A percentile compares a stretch with the other conserved stretches of the same genome.
phyloP scores from a whole-genome alignment of 1,284 basidiomycete genomes.

The Leccinum solheimii region DNA sequence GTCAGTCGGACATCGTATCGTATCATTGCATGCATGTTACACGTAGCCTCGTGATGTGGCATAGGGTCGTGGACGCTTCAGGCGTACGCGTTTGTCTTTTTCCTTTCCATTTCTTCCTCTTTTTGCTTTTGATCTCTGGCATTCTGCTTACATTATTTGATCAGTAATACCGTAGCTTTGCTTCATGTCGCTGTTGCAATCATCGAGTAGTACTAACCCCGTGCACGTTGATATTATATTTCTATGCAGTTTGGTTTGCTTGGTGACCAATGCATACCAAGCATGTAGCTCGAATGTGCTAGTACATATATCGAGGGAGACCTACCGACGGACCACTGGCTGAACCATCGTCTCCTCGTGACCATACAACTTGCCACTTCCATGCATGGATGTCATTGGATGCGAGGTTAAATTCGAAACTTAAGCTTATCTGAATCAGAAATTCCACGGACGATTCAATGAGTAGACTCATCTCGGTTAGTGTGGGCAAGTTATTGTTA shows the following conservation, averaged over 20 bases:
- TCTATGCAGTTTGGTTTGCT: slow-evolving; percentile 7
- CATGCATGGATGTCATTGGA: neutral
- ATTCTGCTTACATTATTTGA: slow-evolving; percentile 32
- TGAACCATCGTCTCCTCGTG: neutral
- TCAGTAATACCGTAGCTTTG: slow-evolving; percentile 35
- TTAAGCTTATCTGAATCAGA: neutral
- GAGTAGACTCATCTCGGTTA: neutral
- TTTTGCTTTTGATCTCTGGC: slow-evolving; percentile 1
- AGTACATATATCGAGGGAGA: neutral
- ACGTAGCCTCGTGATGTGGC: slow-evolving; percentile 7
- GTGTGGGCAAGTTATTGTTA: neutral
- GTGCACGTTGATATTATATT: slow-evolving; percentile 20
- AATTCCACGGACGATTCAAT: neutral
- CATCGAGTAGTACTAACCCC: slow-evolving; percentile 14
- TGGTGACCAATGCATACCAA: neutral
- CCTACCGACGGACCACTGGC: neutral
- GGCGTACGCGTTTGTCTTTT: slow-evolving; percentile 13
- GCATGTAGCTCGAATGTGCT: neutral
- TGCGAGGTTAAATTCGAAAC: neutral
- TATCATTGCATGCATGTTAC: neutral
- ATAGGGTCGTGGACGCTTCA: slow-evolving; percentile 2
- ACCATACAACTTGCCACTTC: neutral
- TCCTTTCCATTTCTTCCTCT: neutral
- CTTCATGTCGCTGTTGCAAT: slow-evolving; percentile 35
- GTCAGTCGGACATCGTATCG: neutral